Evolutionary conservation across 164 flowering plant species (phyloP), one percentile per base, ranked within the genome.

Genomic region (Protea cynaroides): DNA sequence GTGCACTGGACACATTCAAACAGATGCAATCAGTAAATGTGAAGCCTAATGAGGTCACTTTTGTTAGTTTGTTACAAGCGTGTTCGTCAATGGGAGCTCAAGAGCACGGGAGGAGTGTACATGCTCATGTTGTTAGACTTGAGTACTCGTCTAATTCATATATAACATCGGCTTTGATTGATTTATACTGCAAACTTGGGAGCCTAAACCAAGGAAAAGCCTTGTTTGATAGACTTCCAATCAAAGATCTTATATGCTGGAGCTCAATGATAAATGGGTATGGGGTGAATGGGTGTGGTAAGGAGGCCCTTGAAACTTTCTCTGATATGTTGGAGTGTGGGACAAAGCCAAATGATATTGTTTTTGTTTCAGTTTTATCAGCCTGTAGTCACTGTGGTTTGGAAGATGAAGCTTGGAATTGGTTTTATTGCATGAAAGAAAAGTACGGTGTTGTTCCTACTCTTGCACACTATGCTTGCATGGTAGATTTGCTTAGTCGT

Each of bases 181-280:
- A 82, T 58, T 72, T 82, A 22, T 87, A 87, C 70, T 78, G 86
- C 72, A 85, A 76, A 80, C 68, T 77, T 69, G 93, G 90, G 49
- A 71, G 72, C 50, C 52, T 80, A 54, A 64, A 55, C 60, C 70
- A 74, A 72, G 90, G 80, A 40, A 72, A 65, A 69, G 69, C 65
- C 19, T 34, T 85, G 72, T 87, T 87, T 72, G 70, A 78, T 66
- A 72, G 69, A 61, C 62, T 65, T 56, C 66, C 75, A 1, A 38
- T 56, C 63, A 79, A 80, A 62, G 90, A 87, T 71, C 70, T 85
- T 15, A 72, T 84, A 13, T 81, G 81, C 68, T 85, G 90, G 90
- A 81, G 86, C 72, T 80, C 89, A 18, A 76, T 85, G 84, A 85
- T 87, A 53, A 81, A 81, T 55, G 89, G 89, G 18, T 85, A 77